These are phyloP conservation scores for Candida sphagnicola DNA, from an alignment of 805 yeast genomes.

Conservation along the genomic window DNA sequence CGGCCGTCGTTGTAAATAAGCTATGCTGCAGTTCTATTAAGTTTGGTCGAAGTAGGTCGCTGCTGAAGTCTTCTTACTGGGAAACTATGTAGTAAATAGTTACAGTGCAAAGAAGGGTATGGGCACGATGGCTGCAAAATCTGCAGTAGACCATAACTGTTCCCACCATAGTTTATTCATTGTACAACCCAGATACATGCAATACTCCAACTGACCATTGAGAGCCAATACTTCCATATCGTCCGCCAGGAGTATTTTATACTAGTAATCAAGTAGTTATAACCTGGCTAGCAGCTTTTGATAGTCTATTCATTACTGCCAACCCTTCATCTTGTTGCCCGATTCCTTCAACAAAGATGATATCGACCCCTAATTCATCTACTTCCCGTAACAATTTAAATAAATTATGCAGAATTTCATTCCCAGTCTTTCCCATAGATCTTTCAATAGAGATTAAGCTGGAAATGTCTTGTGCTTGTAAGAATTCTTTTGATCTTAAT, in stretches of 20 bases:
- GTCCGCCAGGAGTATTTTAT: background rate
- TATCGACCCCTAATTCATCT: constrained; percentile 64
- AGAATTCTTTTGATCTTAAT: constrained; percentile 40
- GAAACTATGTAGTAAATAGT: too few species aligned
- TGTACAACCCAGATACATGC: too few species aligned
- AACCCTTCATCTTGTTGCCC: constrained; percentile 75
- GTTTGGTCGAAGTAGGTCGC: too few species aligned
- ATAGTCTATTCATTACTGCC: constrained; percentile 89
- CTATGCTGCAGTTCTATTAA: too few species aligned
- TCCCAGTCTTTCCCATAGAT: constrained; percentile 43
- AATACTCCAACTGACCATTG: too few species aligned
- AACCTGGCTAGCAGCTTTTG: constrained; percentile 71
- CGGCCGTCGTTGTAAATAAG: too few species aligned
- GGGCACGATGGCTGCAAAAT: too few species aligned
- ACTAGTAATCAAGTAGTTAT: constrained; percentile 16
- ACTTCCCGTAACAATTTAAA: constrained; percentile 72
- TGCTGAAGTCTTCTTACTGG: too few species aligned
- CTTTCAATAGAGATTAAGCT: constrained; percentile 20
- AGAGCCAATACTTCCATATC: background rate
- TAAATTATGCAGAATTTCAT: constrained; percentile 68
- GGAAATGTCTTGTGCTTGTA: constrained; percentile 14
- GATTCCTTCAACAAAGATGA: constrained; percentile 82
- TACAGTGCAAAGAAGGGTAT: too few species aligned
- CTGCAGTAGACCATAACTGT: too few species aligned
- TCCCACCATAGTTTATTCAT: too few species aligned